Evolutionary conservation across 1,284 basidiomycete species (phyloP).

Genomic region (Ceraceosorus guamensis): DNA sequence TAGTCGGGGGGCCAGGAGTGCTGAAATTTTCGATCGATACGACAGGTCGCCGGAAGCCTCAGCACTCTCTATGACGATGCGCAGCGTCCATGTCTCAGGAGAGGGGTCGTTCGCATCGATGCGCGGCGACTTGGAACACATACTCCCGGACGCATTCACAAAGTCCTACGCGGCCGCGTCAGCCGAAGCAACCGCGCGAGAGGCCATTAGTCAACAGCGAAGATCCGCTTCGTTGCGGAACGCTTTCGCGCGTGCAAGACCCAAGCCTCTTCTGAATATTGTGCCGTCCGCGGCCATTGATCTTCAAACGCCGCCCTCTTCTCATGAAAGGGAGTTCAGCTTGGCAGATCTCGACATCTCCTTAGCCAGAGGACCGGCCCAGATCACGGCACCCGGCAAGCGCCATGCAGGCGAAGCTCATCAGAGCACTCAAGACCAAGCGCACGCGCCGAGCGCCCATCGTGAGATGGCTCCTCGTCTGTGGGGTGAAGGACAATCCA

Average conservation of each 20-base stretch:
- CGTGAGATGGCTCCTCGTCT: too few relatives aligned
- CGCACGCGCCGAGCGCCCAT: neutral
- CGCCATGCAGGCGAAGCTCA: neutral
- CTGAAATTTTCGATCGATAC: too few relatives aligned
- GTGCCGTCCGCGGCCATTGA: neutral
- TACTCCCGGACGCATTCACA: neutral
- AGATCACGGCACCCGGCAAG: neutral
- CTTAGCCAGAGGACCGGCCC: neutral
- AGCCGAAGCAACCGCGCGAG: neutral
- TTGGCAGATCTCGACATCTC: neutral
- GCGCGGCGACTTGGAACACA: neutral
- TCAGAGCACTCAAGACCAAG: neutral
- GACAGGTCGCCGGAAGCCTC: neutral
- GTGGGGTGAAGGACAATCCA: too few relatives aligned
- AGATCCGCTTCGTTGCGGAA: neutral
- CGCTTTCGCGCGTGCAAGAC: neutral
- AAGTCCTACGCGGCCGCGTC: neutral
- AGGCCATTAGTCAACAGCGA: neutral
- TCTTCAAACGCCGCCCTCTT: too few relatives aligned
- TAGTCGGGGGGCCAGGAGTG: neutral
- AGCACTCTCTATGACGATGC: neutral
- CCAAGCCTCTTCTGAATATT: neutral
- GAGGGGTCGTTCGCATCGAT: neutral
- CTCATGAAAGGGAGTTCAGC: too few relatives aligned
- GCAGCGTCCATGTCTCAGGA: neutral